These are phyloP conservation scores for Sordariomycetes sp. DNA, from an alignment of 2,329 filamentous ascomycete genomes.

Conservation along the genomic window DNA sequence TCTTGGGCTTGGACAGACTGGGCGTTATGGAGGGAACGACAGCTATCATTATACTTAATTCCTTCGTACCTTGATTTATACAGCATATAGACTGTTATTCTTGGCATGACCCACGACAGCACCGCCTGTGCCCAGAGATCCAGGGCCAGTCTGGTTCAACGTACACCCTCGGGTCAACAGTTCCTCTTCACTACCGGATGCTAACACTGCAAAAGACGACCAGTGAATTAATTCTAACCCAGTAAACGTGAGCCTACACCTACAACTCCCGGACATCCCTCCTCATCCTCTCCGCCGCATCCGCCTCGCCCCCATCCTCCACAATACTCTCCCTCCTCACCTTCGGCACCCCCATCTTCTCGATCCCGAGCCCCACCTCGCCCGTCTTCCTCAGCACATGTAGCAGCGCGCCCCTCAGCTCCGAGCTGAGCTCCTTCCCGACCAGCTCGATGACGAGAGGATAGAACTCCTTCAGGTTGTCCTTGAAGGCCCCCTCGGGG, in stretches of 20 bases:
- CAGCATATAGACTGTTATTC: too few relatives aligned
- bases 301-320: conserved; percentile 15
- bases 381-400: conserved; percentile 72
- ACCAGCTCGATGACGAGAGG: conserved; percentile 76
- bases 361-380: conserved; percentile 57
- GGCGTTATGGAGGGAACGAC: background rate
- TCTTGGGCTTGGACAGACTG: background rate
- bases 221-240: background rate
- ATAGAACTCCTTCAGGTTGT: conserved; percentile 75
- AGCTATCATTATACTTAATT: too few relatives aligned
- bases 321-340: conserved; percentile 27
- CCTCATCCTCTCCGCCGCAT: conserved; percentile 17
- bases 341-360: conserved; percentile 28
- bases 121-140: too few relatives aligned
- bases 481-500: conserved; percentile 66
- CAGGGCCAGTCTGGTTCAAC: too few relatives aligned
- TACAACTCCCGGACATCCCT: background rate
- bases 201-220: too few relatives aligned
- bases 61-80: too few relatives aligned
- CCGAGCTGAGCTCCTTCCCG: conserved; percentile 66
- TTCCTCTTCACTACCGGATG: too few relatives aligned
- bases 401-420: conserved; percentile 70
- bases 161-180: too few relatives aligned
- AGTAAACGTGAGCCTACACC: background rate
- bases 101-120: too few relatives aligned